Percentiles rank a stretch among this genome's conserved stretches.
Conservation (phyloP, 495 filamentous ascomycete genomes). For the Podospora anserina region DNA sequence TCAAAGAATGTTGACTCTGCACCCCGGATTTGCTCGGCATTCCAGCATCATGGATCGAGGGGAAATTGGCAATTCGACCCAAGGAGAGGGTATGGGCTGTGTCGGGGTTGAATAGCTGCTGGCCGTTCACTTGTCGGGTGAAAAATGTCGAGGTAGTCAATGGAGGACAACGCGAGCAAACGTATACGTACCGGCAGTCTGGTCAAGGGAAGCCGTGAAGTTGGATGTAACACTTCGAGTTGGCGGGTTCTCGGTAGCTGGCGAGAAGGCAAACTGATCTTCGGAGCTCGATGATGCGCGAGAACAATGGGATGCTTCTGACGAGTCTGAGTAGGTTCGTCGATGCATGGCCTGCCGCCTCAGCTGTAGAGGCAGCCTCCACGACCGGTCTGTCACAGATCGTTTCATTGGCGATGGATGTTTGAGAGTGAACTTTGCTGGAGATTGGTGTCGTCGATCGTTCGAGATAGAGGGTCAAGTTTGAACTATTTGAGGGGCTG, state of each 20-base stretch:
- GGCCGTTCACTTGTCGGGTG: background rate
- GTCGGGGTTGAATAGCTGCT: background rate
- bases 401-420: background rate
- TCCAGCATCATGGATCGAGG: background rate
- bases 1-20: background rate
- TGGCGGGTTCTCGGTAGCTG: constrained; percentile 20
- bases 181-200: background rate
- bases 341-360: constrained; percentile 29
- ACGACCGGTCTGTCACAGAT: background rate
- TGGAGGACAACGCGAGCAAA: background rate
- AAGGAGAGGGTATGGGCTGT: background rate
- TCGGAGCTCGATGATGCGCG: constrained; percentile 23
- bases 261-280: constrained; percentile 30
- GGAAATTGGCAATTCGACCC: background rate
- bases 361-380: background rate
- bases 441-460: background rate
- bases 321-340: constrained; percentile 38
- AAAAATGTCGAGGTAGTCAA: background rate
- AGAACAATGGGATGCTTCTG: constrained; percentile 28
- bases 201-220: background rate
- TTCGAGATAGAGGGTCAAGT: background rate
- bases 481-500: background rate
- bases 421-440: background rate
- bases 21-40: background rate
- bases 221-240: background rate